Conservation (phyloP, 2,329 filamentous ascomycete species). For the Aspergillus pseudonomiae region DNA sequence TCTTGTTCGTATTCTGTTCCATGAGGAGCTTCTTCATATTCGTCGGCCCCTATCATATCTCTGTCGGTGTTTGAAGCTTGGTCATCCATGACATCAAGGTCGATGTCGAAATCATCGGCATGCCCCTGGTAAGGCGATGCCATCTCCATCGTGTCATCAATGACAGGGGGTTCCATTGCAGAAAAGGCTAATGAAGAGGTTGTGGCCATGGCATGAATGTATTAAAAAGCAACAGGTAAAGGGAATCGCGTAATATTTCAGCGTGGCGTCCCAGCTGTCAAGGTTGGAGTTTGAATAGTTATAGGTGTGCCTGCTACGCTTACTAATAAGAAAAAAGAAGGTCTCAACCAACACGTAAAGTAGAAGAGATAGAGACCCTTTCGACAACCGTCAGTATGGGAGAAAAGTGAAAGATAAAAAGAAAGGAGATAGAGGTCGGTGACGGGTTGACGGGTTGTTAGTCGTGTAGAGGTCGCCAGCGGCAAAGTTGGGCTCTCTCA, state of each 20-base stretch:
- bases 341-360: background rate
- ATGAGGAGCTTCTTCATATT: slow-evolving; percentile 37
- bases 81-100: slow-evolving; percentile 60
- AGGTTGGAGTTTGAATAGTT: background rate
- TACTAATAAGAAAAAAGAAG: slow-evolving; percentile 8
- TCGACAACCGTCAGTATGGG: background rate
- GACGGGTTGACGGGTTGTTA: slow-evolving; percentile 6
- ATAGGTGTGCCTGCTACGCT: slow-evolving; percentile 3
- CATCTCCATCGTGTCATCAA: slow-evolving; percentile 51
- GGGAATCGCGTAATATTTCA: slow-evolving; percentile 22
- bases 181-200: slow-evolving; percentile 32
- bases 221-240: slow-evolving; percentile 14
- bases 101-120: slow-evolving; percentile 60
- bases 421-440: slow-evolving; percentile 16
- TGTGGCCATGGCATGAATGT: slow-evolving; percentile 38
- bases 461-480: slow-evolving; percentile 14
- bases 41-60: slow-evolving; percentile 45
- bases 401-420: background rate
- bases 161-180: slow-evolving; percentile 40
- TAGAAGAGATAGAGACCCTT: slow-evolving; percentile 5
- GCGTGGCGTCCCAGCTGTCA: slow-evolving; percentile 22
- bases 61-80: slow-evolving; percentile 61
- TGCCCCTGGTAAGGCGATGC: slow-evolving; percentile 43
- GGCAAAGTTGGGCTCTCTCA: slow-evolving; percentile 13
- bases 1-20: slow-evolving; percentile 36